phyloP scores from a whole-genome alignment of 2,329 filamentous ascomycete species.

The Raffaelea ambrosiae region DNA sequence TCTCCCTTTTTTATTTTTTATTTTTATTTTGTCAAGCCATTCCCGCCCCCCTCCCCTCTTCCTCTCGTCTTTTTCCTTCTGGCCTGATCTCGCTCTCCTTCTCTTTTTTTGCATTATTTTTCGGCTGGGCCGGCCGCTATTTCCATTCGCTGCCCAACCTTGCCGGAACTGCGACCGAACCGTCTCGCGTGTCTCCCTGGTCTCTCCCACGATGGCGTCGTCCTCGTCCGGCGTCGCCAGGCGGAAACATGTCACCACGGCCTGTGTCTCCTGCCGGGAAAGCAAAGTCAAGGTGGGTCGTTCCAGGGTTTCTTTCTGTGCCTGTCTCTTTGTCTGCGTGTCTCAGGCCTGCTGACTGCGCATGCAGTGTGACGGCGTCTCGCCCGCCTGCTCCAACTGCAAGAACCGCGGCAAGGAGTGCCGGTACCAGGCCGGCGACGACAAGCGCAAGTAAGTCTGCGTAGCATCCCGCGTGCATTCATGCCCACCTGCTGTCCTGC shows the following conservation, averaged over 20 bases:
- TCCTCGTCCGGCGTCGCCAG: background rate
- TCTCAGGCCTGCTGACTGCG: background rate
- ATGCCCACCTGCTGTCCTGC: no score
- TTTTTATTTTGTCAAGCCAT: no score
- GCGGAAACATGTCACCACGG: conserved; percentile 17
- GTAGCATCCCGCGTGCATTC: no score
- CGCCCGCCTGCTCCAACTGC: conserved; percentile 16
- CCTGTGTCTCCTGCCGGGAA: conserved; percentile 23
- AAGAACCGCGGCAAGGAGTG: conserved; percentile 16
- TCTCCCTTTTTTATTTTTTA: no score
- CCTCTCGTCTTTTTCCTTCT: no score
- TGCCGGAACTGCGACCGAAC: background rate
- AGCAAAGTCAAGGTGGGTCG: conserved; percentile 28
- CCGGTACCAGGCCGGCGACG: conserved; percentile 17
- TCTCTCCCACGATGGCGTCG: background rate
- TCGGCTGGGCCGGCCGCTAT: no score
- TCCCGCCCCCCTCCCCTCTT: no score
- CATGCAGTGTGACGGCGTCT: conserved; percentile 12
- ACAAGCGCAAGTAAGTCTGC: conserved; percentile 20
- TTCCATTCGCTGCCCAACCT: no score
- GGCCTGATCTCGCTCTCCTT: no score
- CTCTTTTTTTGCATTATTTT: no score
- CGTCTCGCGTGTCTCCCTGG: no score
- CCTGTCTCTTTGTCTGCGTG: background rate
- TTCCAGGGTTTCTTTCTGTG: background rate